Conservation (phyloP, 176 grass and related monocot species). For the Musa acuminata region DNA sequence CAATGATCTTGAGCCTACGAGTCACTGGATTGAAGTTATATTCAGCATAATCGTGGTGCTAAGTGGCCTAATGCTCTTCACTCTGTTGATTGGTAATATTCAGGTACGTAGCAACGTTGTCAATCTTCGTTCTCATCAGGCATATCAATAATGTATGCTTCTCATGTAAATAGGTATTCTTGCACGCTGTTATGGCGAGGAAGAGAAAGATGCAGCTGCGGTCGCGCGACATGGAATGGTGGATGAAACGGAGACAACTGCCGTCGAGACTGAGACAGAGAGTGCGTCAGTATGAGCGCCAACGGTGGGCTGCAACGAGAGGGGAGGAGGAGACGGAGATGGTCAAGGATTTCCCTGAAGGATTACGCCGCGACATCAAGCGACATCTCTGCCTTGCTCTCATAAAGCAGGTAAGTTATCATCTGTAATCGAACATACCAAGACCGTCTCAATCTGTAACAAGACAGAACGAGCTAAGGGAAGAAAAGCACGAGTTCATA, state of each 20-base stretch:
- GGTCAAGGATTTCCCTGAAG: conserved; percentile 76
- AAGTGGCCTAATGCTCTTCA: conserved; percentile 97
- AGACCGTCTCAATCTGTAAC: no score
- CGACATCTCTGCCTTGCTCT: conserved; percentile 85
- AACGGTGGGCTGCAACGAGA: conserved; percentile 72
- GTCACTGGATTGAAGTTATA: conserved; percentile 78
- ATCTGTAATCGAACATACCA: background rate
- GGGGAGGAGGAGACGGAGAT: conserved; percentile 96
- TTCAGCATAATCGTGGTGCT: conserved; percentile 81
- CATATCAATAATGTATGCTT: background rate
- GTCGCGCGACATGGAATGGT: conserved; percentile 95
- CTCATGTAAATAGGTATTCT: conserved; percentile 48
- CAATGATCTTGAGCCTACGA: conserved; percentile 92
- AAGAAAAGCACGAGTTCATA: background rate
- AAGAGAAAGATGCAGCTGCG: conserved; percentile 89
- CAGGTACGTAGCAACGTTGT: conserved; percentile 30
- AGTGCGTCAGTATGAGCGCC: conserved; percentile 68
- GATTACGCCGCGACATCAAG: conserved; percentile 74
- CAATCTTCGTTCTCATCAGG: background rate
- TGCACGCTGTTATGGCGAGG: conserved; percentile 79
- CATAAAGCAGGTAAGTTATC: conserved; percentile 49
- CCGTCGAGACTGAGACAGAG: conserved; percentile 70
- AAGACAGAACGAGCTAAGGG: no score
- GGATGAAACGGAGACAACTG: conserved; percentile 88
- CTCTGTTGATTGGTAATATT: conserved; percentile 93